Conservation (phyloP, 345 rosid species). For the Arabis alpina region DNA sequence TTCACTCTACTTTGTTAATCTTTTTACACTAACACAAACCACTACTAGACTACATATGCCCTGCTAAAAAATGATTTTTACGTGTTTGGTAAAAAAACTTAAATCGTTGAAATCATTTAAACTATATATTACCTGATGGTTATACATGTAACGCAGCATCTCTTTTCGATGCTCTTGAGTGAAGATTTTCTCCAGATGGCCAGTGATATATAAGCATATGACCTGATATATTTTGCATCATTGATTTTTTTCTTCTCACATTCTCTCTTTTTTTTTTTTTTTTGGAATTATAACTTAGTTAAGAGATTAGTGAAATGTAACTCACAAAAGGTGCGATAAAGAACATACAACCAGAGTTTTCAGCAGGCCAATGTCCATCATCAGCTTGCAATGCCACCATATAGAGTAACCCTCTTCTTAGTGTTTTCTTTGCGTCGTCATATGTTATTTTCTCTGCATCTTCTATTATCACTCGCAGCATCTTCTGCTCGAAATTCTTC, state of each 20-base stretch:
- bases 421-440: constrained; percentile 12
- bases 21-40: too few species aligned
- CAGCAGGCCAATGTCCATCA: constrained; percentile 49
- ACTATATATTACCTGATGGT: constrained; percentile 40
- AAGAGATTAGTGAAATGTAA: background rate
- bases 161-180: constrained; percentile 25
- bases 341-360: constrained; percentile 54
- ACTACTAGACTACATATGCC: too few species aligned
- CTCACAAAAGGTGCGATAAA: constrained; percentile 56
- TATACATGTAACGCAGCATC: constrained; percentile 29
- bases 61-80: too few species aligned
- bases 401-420: constrained; percentile 41
- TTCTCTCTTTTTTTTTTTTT: too few species aligned
- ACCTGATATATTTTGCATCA: constrained; percentile 9
- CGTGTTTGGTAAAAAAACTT: too few species aligned
- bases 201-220: constrained; percentile 34
- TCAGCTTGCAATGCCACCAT: constrained; percentile 37
- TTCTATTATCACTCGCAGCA: constrained; percentile 30
- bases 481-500: constrained; percentile 32
- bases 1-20: too few species aligned
- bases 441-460: constrained; percentile 23
- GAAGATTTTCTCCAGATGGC: constrained; percentile 22
- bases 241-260: background rate
- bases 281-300: background rate
- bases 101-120: too few species aligned